Percentiles rank a stretch among this genome's conserved stretches.
These are phyloP conservation scores for Bruguiera sexangula DNA, from an alignment of 345 rosid species.

Conservation along the genomic window DNA sequence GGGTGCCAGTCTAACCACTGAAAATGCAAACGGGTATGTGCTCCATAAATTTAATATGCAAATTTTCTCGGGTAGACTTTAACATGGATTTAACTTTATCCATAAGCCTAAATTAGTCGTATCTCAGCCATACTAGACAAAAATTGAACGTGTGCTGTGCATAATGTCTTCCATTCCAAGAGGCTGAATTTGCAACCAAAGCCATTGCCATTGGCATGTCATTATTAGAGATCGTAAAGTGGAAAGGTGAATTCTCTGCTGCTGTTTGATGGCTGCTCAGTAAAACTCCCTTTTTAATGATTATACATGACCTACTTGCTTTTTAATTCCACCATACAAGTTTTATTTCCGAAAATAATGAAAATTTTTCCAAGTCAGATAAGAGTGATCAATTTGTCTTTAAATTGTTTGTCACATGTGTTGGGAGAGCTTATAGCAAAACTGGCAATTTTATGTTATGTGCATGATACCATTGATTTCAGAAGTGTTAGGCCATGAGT, in stretches of 20 bases:
- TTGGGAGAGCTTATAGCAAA: background rate
- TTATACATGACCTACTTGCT: too few species aligned
- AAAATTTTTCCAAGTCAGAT: background rate
- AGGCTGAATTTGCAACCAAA: background rate
- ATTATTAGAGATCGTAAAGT: too few species aligned
- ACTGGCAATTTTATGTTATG: background rate
- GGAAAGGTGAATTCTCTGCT: too few species aligned
- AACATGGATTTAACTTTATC: too few species aligned
- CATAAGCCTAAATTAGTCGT: too few species aligned
- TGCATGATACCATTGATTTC: too few species aligned
- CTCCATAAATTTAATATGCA: constrained; percentile 3
- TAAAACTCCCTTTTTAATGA: too few species aligned
- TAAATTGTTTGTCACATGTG: background rate
- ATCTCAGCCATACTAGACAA: background rate
- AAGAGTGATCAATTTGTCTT: background rate
- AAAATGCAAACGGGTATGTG: constrained; percentile 75
- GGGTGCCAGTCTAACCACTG: constrained; percentile 69
- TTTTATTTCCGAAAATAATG: background rate
- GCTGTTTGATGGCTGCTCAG: too few species aligned
- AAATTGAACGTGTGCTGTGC: background rate
- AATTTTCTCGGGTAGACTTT: background rate
- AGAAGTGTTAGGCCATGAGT: too few species aligned
- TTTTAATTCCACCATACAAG: background rate
- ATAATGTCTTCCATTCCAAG: background rate
- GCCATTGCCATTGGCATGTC: too few species aligned